Base-by-base conservation (phyloP, 345 rosid species). In the Populus simonii region DNA sequence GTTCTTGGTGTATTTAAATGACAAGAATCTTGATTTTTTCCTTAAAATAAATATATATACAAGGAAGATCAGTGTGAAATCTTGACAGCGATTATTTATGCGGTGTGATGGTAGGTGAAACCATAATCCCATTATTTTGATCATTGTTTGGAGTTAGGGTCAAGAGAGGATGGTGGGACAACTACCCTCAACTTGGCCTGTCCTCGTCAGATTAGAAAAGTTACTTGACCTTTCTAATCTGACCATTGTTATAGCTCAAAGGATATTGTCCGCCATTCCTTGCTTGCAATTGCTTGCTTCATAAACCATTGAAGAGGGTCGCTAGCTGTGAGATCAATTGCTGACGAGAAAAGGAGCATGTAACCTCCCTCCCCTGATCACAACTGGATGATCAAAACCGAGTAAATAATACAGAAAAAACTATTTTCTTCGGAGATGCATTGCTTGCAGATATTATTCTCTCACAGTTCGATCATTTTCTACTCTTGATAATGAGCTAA, bases 131-230 rank as follows among this genome's bases (percentile, higher is more conserved):
- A 55, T 7, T 11, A 65, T 25, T 29, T 65, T 1, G 33, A 29
- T 65, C 36, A 33, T 33, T 33, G 0, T 2, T 29, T 65, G 68
- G 2, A 25, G 68, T 27, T 4, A 6, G 13, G 36, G 68, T 65
- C 68, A 31, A 65, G 8, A 57, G n/a, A 47, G 39, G 68, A 29
- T 61, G 38, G 33, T 16, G 29, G 29, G 61, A 20, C 43, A 11
- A 1, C n/a, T 18, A 39, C 76, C 76, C n/a, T 17, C 11, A 57
- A 73, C 23, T 3, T 75, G 66, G 67, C 72, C 79, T 25, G 79
- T 17, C 72, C 36, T 18, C 65, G 23, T 20, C 39, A 20, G 13
- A 5, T 66, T 6, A 6, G 15, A 73, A 61, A 27, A 68, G 80
- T 38, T 77, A 71, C 12, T 68, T 62, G 8, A 74, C 27, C 59